Conservation (phyloP, 164 flowering plant species). For the Piper longum region DNA sequence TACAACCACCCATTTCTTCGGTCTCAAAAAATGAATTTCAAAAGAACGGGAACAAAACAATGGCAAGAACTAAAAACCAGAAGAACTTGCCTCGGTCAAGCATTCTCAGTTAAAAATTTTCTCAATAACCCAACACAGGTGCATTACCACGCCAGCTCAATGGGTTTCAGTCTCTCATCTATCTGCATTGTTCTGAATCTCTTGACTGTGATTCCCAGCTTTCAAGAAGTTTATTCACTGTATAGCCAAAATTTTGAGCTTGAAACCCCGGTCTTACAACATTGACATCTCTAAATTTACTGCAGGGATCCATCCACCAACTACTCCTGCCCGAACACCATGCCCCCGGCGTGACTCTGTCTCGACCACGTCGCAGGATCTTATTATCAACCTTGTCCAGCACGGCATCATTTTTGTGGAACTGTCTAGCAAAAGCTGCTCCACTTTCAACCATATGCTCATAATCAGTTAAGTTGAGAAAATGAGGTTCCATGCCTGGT, state of each 20-base stretch:
- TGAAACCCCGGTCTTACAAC: slow-evolving; percentile 52
- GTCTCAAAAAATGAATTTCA: not conserved
- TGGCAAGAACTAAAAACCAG: not conserved
- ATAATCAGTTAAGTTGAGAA: slow-evolving; percentile 42
- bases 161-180: not conserved
- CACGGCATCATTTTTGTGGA: slow-evolving; percentile 48
- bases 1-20: not conserved
- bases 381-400: slow-evolving; percentile 53
- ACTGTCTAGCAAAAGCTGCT: slow-evolving; percentile 81
- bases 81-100: slow-evolving; percentile 11
- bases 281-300: slow-evolving; percentile 75
- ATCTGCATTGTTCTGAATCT: slow-evolving; percentile 27
- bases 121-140: not conserved
- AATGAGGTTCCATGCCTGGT: slow-evolving; percentile 81
- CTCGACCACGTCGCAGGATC: slow-evolving; percentile 45
- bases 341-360: slow-evolving; percentile 51
- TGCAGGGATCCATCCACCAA: slow-evolving; percentile 68
- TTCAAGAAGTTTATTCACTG: slow-evolving; percentile 31
- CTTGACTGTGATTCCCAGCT: slow-evolving; percentile 24
- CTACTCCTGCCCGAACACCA: slow-evolving; percentile 61
- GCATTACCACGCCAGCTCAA: not conserved
- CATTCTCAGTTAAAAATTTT: not conserved
- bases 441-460: slow-evolving; percentile 67
- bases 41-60: not conserved
- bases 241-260: slow-evolving; percentile 35